Conservation (phyloP, 306 rosid genomes). For the Sesbania bispinosa region DNA sequence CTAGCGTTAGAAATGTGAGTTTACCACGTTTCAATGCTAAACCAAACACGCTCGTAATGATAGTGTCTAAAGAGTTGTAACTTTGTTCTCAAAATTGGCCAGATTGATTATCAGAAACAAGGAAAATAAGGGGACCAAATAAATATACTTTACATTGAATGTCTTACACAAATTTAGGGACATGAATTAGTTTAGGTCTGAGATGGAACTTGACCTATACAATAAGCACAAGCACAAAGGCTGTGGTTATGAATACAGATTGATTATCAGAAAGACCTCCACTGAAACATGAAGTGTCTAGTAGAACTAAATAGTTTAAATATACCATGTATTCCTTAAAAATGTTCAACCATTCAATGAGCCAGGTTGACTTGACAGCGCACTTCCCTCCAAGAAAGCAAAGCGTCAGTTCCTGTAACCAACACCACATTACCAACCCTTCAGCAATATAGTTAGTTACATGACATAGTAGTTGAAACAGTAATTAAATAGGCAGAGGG, state of each 20-base stretch:
- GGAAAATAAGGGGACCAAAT: background rate
- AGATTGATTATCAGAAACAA: too few species aligned
- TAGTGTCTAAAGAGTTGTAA: too few species aligned
- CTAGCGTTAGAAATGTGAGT: too few species aligned
- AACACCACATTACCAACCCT: constrained; percentile 22
- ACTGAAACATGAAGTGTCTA: constrained; percentile 9
- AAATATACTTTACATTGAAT: background rate
- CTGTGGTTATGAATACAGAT: background rate
- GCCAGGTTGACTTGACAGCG: background rate
- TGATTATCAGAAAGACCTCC: background rate
- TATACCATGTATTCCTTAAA: background rate
- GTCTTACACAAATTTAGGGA: background rate
- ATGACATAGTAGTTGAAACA: background rate
- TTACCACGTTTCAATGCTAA: too few species aligned
- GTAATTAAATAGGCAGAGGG: background rate
- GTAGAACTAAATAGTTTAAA: background rate
- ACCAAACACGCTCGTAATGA: too few species aligned
- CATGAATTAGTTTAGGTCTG: background rate
- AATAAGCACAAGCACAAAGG: background rate
- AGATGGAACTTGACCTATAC: background rate
- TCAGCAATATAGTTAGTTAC: background rate
- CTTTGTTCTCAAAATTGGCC: too few species aligned
- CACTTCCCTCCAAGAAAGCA: constrained; percentile 13
- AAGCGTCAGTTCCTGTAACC: constrained; percentile 16
- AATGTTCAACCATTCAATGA: background rate